A percentile compares a stretch with the other conserved stretches of the same genome.
Evolutionary conservation across 2,329 filamentous ascomycete genomes (phyloP).

Genomic region (Xylariaceae sp.): DNA sequence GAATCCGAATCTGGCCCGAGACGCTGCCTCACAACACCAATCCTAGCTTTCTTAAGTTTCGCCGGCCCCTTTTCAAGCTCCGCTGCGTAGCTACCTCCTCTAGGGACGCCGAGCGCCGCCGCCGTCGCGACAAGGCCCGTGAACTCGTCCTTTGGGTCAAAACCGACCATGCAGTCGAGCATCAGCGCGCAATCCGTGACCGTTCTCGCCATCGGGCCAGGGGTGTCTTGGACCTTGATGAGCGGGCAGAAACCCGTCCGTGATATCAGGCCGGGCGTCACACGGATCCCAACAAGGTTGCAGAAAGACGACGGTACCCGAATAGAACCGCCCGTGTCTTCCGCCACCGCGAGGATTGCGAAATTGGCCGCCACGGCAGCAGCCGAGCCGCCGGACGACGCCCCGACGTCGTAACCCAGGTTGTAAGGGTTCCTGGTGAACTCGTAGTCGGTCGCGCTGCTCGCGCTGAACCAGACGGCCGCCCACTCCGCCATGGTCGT

Average conservation of each 20-base stretch:
- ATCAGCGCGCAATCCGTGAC: slow-evolving; percentile 36
- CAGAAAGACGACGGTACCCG: slow-evolving; percentile 21
- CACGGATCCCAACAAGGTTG: slow-evolving; percentile 26
- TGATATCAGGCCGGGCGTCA: slow-evolving; percentile 25
- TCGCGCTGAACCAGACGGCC: slow-evolving; percentile 22
- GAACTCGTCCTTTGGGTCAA: slow-evolving; percentile 33
- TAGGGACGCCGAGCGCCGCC: slow-evolving; percentile 21
- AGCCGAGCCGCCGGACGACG: slow-evolving; percentile 23
- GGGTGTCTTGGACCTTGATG: slow-evolving; percentile 34
- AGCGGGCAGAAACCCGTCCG: slow-evolving; percentile 34
- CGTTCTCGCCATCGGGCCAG: slow-evolving; percentile 36
- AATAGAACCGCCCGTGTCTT: slow-evolving; percentile 30
- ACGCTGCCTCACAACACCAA: slow-evolving; percentile 33
- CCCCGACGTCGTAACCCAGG: slow-evolving; percentile 22
- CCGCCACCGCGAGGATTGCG: slow-evolving; percentile 21
- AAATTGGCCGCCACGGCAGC: slow-evolving; percentile 29
- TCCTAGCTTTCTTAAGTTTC: slow-evolving; percentile 24
- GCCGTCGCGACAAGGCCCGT: slow-evolving; percentile 30
- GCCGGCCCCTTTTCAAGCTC: slow-evolving; percentile 10
- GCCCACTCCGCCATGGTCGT: slow-evolving; percentile 29
- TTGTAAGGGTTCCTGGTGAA: slow-evolving; percentile 30
- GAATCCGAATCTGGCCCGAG: slow-evolving; percentile 31
- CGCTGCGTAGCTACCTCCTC: slow-evolving; percentile 35
- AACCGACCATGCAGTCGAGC: slow-evolving; percentile 35
- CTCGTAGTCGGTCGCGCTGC: slow-evolving; percentile 17